Percentiles rank a stretch among this genome's conserved stretches.
Conservation (phyloP, 495 filamentous ascomycete species). For the Pyronema omphalodes region DNA sequence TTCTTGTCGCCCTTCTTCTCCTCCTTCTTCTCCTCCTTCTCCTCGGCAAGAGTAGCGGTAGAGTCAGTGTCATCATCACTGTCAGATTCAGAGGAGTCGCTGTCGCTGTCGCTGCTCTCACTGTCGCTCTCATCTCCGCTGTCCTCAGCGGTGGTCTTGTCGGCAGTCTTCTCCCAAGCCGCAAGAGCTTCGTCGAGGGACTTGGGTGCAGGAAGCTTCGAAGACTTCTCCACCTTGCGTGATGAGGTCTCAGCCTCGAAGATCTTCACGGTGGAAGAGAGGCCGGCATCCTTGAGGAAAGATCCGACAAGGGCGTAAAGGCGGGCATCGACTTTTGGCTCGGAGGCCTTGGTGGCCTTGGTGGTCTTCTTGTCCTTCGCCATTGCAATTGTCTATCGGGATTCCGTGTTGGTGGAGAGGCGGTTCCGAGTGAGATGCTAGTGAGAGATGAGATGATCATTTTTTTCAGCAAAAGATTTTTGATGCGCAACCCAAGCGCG, state of each 20-base stretch:
- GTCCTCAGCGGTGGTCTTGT: background rate
- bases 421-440: background rate
- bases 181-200: constrained; percentile 14
- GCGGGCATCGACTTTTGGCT: constrained; percentile 1
- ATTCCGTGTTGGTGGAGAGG: background rate
- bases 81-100: constrained; percentile 1
- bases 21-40: background rate
- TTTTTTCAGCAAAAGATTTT: background rate
- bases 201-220: constrained; percentile 7
- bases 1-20: background rate
- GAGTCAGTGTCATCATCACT: background rate
- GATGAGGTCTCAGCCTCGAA: constrained; percentile 9
- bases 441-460: background rate
- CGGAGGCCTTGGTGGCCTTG: background rate
- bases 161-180: background rate
- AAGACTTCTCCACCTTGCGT: constrained; percentile 8
- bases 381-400: background rate
- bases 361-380: background rate
- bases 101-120: constrained; percentile 5
- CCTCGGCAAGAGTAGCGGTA: background rate
- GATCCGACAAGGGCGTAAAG: constrained; percentile 17
- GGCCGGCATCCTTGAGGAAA: constrained; percentile 18
- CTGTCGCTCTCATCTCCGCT: constrained; percentile 5
- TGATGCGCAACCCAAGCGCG: background rate
- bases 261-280: constrained; percentile 15